These are phyloP conservation scores for Vitis hybrid DNA, from an alignment of 177 flowering plant genomes.

Conservation along the genomic window DNA sequence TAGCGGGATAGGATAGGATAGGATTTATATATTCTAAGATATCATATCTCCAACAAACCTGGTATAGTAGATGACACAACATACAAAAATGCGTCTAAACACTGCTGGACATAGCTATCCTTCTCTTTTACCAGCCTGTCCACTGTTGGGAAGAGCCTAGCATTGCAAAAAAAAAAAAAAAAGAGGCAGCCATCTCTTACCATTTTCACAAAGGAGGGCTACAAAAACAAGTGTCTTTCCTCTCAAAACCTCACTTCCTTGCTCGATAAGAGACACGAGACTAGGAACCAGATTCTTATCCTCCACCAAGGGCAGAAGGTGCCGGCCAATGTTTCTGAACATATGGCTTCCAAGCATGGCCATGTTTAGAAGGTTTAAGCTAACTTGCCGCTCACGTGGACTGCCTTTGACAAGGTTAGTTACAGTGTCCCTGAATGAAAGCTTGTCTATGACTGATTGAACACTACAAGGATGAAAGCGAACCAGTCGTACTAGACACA, in stretches of 20 bases:
- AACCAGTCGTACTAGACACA: slow-evolving; percentile 88
- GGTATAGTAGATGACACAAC: slow-evolving; percentile 71
- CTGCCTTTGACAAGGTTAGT: slow-evolving; percentile 72
- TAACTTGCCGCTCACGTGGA: slow-evolving; percentile 88
- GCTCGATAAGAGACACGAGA: slow-evolving; percentile 80
- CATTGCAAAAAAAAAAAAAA: slow-evolving; percentile 66
- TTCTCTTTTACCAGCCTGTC: slow-evolving; percentile 90
- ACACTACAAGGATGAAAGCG: slow-evolving; percentile 76
- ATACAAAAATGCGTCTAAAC: slow-evolving; percentile 63
- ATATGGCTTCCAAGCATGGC: slow-evolving; percentile 75
- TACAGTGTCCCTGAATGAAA: slow-evolving; percentile 77
- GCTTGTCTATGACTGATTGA: slow-evolving; percentile 70
- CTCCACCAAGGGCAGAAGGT: slow-evolving; percentile 62
- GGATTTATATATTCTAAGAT: too few species aligned
- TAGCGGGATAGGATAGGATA: too few species aligned
- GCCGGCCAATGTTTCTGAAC: slow-evolving; percentile 66
- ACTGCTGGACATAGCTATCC: slow-evolving; percentile 65
- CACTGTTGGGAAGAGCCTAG: slow-evolving; percentile 64
- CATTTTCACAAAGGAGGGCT: slow-evolving; percentile 78
- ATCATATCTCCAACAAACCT: slow-evolving; percentile 36
- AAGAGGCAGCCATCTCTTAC: slow-evolving; percentile 70
- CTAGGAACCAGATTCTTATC: slow-evolving; percentile 79
- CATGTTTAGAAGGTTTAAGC: slow-evolving; percentile 84
- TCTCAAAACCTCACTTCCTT: slow-evolving; percentile 78
- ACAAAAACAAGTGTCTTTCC: slow-evolving; percentile 85